Conservation (phyloP, 2,329 filamentous ascomycete genomes). For the Aspergillaceae sp. region DNA sequence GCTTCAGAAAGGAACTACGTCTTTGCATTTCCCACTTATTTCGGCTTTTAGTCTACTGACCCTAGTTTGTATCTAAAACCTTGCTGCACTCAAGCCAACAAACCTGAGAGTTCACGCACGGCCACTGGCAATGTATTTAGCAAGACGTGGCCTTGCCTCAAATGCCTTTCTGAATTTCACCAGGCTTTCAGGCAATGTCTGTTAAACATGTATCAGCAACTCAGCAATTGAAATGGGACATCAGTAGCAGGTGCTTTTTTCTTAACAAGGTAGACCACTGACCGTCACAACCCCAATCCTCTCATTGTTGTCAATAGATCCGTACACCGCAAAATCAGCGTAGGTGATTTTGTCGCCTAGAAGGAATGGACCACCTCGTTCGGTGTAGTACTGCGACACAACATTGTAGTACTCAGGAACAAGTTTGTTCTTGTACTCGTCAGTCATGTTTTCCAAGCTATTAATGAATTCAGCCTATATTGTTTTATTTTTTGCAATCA, state of each 20-base stretch:
- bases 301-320: slow-evolving; percentile 32
- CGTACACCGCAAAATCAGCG: slow-evolving; percentile 33
- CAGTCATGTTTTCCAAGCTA: slow-evolving; percentile 4
- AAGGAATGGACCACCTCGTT: slow-evolving; percentile 27
- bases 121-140: slow-evolving; percentile 1
- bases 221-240: not conserved
- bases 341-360: slow-evolving; percentile 31
- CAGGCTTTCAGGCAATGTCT: slow-evolving; percentile 7
- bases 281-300: slow-evolving; percentile 27
- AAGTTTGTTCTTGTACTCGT: slow-evolving; percentile 24
- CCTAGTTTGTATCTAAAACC: too few species aligned
- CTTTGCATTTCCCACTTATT: too few species aligned
- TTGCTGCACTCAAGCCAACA: too few species aligned
- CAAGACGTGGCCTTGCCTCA: slow-evolving; percentile 8
- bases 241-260: not conserved
- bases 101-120: too few species aligned
- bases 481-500: slow-evolving; percentile 16
- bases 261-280: not conserved
- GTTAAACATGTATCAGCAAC: slow-evolving; percentile 1
- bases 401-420: slow-evolving; percentile 24
- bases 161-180: slow-evolving; percentile 7
- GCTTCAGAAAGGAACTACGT: too few species aligned
- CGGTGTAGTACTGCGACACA: slow-evolving; percentile 22
- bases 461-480: slow-evolving; percentile 8
- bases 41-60: too few species aligned